A percentile compares a stretch with the other conserved stretches of the same genome.
Evolutionary conservation across 306 rosid genomes (phyloP).

Genomic region (Sophora flavescens): DNA sequence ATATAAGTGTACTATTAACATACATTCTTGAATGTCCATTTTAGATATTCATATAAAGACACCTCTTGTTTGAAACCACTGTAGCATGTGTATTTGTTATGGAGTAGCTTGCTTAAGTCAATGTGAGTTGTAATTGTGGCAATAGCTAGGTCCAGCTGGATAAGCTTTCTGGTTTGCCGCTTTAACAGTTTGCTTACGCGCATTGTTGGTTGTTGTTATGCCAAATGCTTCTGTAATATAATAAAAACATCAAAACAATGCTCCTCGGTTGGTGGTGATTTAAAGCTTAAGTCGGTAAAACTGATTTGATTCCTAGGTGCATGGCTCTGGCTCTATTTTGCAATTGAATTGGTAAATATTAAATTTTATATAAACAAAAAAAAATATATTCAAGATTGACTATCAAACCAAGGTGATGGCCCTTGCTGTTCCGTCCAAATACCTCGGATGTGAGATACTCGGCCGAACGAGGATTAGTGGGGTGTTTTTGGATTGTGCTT

Average conservation of each 20-base stretch:
- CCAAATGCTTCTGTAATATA: slow-evolving; percentile 2
- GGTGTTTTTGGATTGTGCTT: too few relatives aligned
- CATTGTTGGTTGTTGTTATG: neutral
- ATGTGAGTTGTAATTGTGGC: neutral
- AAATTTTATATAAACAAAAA: neutral
- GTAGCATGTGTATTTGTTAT: too few relatives aligned
- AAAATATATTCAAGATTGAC: neutral
- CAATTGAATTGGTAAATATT: neutral
- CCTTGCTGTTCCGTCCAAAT: too few relatives aligned
- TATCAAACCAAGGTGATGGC: neutral
- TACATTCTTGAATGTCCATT: too few relatives aligned
- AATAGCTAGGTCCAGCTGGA: slow-evolving; percentile 8
- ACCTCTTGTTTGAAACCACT: too few relatives aligned
- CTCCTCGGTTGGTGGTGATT: neutral
- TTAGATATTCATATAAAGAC: too few relatives aligned
- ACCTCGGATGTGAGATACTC: too few relatives aligned
- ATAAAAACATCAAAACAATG: neutral
- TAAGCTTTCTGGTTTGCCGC: neutral
- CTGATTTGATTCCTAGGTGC: neutral
- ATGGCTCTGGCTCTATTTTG: neutral
- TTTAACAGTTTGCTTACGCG: slow-evolving; percentile 20
- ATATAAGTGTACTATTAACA: too few relatives aligned
- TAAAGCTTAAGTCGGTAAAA: neutral
- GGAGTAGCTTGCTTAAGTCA: neutral
- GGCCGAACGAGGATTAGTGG: too few relatives aligned